phyloP scores from a whole-genome alignment of 306 rosid species.

The Prunus dulcis region DNA sequence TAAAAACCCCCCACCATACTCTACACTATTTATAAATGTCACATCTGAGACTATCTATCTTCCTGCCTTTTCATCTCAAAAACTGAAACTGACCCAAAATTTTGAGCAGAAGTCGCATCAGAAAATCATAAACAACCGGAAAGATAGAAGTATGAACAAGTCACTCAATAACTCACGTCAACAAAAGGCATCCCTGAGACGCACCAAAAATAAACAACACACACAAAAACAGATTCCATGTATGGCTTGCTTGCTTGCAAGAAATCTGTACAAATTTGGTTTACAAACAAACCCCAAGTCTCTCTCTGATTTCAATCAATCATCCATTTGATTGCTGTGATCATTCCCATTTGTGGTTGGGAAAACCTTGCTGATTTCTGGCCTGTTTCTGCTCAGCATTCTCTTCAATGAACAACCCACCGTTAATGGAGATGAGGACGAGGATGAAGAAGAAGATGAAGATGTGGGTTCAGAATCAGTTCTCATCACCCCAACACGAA shows the following conservation, averaged over 20 bases:
- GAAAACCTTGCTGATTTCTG: conserved; percentile 40
- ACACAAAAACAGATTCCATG: neutral
- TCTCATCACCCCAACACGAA: neutral
- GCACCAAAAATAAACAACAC: conserved; percentile 2
- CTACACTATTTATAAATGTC: neutral
- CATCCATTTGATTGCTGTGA: neutral
- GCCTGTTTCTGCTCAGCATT: conserved; percentile 44
- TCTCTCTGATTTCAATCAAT: neutral
- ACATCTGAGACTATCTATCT: neutral
- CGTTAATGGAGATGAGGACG: conserved; percentile 35
- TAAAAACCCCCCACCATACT: neutral
- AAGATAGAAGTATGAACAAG: neutral
- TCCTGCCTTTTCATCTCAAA: neutral
- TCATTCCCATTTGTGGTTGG: conserved; percentile 39
- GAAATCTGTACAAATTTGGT: conserved; percentile 11
- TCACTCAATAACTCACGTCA: neutral
- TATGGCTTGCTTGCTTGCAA: neutral
- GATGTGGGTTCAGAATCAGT: conserved; percentile 27
- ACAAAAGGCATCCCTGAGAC: conserved; percentile 1
- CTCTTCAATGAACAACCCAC: conserved; percentile 63
- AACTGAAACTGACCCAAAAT: neutral
- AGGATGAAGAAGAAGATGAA: conserved; percentile 19
- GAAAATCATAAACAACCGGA: neutral
- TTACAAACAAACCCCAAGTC: neutral
- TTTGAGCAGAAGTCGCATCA: conserved; percentile 3